A percentile compares a stretch with the other conserved stretches of the same genome.
phyloP scores from a whole-genome alignment of 305 asterid species.

The Fraxinus latifolia region DNA sequence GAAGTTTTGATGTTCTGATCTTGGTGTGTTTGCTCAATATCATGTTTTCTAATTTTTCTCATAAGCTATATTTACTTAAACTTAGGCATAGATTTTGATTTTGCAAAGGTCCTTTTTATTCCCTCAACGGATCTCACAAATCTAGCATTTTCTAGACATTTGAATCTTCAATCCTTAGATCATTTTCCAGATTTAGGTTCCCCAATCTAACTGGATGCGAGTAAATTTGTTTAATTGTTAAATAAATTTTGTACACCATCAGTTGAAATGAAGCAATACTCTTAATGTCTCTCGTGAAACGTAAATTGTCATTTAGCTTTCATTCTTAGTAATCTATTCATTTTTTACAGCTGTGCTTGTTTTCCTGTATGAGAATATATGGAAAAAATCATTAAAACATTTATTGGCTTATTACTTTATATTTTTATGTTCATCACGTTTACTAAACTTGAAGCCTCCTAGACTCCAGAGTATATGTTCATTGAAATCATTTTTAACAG shows the following conservation, averaged over 20 bases:
- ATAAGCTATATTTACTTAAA: not conserved
- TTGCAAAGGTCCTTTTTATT: not conserved
- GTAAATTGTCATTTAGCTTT: not conserved
- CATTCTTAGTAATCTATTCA: not conserved
- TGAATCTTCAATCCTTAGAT: not conserved
- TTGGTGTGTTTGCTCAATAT: not conserved
- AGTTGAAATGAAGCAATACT: not conserved
- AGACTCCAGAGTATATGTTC: not conserved
- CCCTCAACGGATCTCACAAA: not conserved
- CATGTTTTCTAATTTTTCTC: not conserved
- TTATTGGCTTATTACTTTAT: slow-evolving; percentile 2
- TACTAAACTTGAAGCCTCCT: not conserved
- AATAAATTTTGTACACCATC: not conserved
- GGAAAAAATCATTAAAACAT: not conserved
- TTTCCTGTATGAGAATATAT: not conserved
- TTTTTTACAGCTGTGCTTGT: not conserved
- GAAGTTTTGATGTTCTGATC: not conserved
- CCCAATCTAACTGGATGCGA: not conserved
- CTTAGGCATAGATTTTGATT: not conserved
- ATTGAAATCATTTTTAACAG: not conserved
- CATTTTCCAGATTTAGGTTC: not conserved
- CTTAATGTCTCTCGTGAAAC: not conserved
- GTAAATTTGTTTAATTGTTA: not conserved
- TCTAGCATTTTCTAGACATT: not conserved
- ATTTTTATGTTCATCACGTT: not conserved